Conservation (phyloP, 169 alveolate species). For the Toxoplasma gondii region DNA sequence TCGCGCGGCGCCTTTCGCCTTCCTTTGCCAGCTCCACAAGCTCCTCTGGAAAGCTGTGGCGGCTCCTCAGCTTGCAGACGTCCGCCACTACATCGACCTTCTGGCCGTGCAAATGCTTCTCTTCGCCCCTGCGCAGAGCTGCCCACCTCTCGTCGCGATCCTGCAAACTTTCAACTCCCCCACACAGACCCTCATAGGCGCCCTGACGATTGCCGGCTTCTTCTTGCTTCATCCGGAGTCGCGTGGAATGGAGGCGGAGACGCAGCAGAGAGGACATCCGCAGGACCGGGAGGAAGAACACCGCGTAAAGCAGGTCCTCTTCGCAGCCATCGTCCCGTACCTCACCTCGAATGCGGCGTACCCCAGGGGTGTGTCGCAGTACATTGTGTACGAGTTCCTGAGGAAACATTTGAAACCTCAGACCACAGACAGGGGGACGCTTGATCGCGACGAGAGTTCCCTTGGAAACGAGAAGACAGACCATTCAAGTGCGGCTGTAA, state of each 20-base stretch:
- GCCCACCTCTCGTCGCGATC: neutral
- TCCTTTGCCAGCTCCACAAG: neutral
- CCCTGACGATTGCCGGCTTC: constrained; percentile 36
- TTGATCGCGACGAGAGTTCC: too few species aligned
- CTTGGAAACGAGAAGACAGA: too few species aligned
- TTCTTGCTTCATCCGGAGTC: neutral
- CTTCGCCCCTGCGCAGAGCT: neutral
- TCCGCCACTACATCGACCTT: constrained; percentile 50
- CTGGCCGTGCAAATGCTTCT: constrained; percentile 35
- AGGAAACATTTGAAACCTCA: neutral
- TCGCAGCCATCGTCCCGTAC: constrained; percentile 42
- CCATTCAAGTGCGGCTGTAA: neutral
- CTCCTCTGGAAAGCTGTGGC: neutral
- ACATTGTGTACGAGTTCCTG: constrained; percentile 4
- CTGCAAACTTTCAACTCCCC: constrained; percentile 12
- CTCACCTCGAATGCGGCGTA: constrained; percentile 63
- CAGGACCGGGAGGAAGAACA: neutral
- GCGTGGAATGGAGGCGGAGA: neutral
- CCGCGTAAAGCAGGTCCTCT: neutral
- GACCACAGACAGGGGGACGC: too few species aligned
- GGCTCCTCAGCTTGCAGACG: constrained; percentile 45
- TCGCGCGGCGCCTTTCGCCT: neutral
- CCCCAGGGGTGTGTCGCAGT: constrained; percentile 56
- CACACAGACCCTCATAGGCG: constrained; percentile 39
- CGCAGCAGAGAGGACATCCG: neutral